Evolutionary conservation across 2,329 filamentous ascomycete genomes (phyloP), one percentile per base, ranked within the genome.

Genomic region (Pyrenochaeta sp.): DNA sequence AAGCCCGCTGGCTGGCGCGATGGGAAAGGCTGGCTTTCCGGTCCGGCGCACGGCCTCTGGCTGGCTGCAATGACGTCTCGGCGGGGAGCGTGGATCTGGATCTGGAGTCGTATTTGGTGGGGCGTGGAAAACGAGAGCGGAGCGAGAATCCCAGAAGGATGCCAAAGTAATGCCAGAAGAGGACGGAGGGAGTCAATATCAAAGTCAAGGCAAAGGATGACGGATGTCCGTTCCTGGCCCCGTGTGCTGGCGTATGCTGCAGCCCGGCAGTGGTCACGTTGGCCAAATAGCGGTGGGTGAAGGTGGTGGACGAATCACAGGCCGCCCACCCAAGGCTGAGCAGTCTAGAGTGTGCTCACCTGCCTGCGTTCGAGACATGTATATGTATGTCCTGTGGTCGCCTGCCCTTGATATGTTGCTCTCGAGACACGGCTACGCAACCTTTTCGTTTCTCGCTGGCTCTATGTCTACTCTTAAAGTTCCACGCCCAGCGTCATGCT

Each of bases 291-390:
- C 64, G 62, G 62, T 65, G 56, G 58, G 56, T 51, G 61, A 46
- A 53, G 54, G 41, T 54, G 39, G 57, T 60, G 55, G 58, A 54
- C 67, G 60, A 70, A 71, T 72, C 66, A 72, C 50, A 58, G 33
- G 55, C 41, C 57, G 44, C 49, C 51, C 46, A 55, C 58, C 54
- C 45, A 60, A 47, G 63, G 66, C 64, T 63, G 66, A 64, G 63
- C 51, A 52, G 42, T 54, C 50, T 49, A 51, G 52, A 40, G 32
- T 42, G 20, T 66, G 66, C 65, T 67, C 67, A 69, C 56, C 61
- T 69, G 68, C 56, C 46, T 51, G 32, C 37, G 32, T 54, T 15
- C 58, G 39, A 65, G 61, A 60, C 67, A 64, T 54, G 44, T 27
- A 45, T 42, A 60, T 59, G 35, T 50, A 54, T 42, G 32, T 45